A percentile compares a stretch with the other conserved stretches of the same genome.
phyloP scores from a whole-genome alignment of 805 yeast species.

The Starmerella scarabaei region DNA sequence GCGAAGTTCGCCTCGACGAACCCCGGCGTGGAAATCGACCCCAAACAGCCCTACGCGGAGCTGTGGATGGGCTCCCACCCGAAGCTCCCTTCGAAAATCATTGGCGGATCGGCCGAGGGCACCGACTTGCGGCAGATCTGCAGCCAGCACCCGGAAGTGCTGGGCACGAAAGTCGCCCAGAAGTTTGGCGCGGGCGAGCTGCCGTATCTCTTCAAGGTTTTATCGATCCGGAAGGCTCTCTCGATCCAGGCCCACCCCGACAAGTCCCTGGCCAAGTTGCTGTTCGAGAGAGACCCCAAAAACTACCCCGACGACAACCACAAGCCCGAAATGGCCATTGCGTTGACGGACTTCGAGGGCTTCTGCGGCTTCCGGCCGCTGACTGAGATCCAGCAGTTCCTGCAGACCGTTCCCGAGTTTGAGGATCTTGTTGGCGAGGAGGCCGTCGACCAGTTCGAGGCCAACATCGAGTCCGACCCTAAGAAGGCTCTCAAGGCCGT shows the following conservation, averaged over 20 bases:
- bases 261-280: slow-evolving; percentile 60
- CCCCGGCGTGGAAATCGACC: slow-evolving; percentile 48
- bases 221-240: slow-evolving; percentile 83
- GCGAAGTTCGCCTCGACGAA: slow-evolving; percentile 71
- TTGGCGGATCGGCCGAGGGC: slow-evolving; percentile 32
- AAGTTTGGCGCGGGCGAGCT: slow-evolving; percentile 66
- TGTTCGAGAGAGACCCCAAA: slow-evolving; percentile 73
- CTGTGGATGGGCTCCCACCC: slow-evolving; percentile 99
- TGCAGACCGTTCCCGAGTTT: slow-evolving; percentile 67
- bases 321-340: slow-evolving; percentile 99
- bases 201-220: slow-evolving; percentile 88
- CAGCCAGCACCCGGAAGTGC: slow-evolving; percentile 42
- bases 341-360: slow-evolving; percentile 90
- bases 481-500: slow-evolving; percentile 57
- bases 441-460: slow-evolving; percentile 40
- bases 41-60: slow-evolving; percentile 82
- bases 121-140: slow-evolving; percentile 56
- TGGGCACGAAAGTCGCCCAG: slow-evolving; percentile 46
- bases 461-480: slow-evolving; percentile 34
- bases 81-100: slow-evolving; percentile 63
- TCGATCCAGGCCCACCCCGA: slow-evolving; percentile 98
- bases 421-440: slow-evolving; percentile 53
- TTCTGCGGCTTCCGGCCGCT: slow-evolving; percentile 96
- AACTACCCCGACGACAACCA: slow-evolving; percentile 97
- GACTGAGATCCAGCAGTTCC: slow-evolving; percentile 54